Evolutionary conservation across 768 basidiomycete species (phyloP), one percentile per base, ranked within the genome.

Genomic region (Agaricus sinodeliciosus): DNA sequence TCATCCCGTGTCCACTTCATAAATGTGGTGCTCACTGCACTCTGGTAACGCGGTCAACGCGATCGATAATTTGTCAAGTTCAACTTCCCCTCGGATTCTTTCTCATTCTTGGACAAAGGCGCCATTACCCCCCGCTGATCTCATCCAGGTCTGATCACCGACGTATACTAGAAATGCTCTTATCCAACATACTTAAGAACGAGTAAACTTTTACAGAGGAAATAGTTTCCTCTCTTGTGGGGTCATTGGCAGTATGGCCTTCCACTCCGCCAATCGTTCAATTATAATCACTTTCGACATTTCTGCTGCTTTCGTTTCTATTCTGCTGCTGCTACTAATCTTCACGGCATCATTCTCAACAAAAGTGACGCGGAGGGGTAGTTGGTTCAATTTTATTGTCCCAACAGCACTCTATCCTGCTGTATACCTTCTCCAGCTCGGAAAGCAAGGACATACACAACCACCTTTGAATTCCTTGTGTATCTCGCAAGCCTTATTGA

Each of bases 401-500:
- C 56, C 62, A 9, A 59, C 58, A 55, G 54, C 63, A 16, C 18
- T 65, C 4, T 66, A 63, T 44, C 62, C 55, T 16, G 26, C 62
- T 28, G 56, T 62, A 9, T 64, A 59, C 41, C 45, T 65, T 9
- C 53, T 66, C 40, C 51, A 62, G 9, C 49, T 63, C 28, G 61
- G 64, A 4, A 43, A 53, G 9, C 65, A 65, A 43, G 48, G 45
- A 36, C 61, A 62, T 16, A 56, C 54, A 11, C 51, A 60, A 25
- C 63, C 61, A 13, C 59, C 59, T 4, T 59, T 55, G 11, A 31
- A 31, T 41, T 62, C 59, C 13, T 16, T 62, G 5, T 66, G 65
- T 37, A 13, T 65, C n/a, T 48, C 61, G 7, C 63, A 67, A 43
- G 61, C 62, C 13, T 48, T 56, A 9, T 49, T 66, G n/a, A 60